Percentiles rank a stretch among this genome's conserved stretches.
These are phyloP conservation scores for Vanrija sp. DNA, from an alignment of 1,284 basidiomycete genomes.

Conservation along the genomic window DNA sequence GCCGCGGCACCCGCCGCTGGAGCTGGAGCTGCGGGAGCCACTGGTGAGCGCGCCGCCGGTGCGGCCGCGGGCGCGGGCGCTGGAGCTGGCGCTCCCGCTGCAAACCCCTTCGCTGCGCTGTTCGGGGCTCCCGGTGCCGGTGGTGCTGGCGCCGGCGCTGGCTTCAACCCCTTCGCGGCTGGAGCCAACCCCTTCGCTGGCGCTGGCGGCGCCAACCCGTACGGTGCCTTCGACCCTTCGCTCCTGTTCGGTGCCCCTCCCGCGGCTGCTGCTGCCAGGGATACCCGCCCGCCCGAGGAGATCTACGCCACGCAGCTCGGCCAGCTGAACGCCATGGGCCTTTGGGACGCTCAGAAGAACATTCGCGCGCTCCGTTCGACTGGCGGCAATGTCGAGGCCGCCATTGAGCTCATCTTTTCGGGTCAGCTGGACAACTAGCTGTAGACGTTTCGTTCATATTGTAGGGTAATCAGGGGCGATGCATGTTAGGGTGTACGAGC, in stretches of 20 bases:
- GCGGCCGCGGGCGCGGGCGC: conserved; percentile 1
- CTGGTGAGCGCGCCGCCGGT: not conserved
- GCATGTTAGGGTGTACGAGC: too few species aligned
- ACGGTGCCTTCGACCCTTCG: conserved; percentile 46
- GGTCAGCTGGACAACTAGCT: conserved; percentile 50
- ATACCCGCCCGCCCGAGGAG: conserved; percentile 75
- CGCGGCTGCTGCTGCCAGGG: conserved; percentile 45
- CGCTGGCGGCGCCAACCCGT: conserved; percentile 22
- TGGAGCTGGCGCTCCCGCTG: not conserved
- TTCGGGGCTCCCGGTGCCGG: conserved; percentile 6
- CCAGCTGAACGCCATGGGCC: conserved; percentile 56
- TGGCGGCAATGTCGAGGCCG: conserved; percentile 80
- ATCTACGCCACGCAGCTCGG: conserved; percentile 76
- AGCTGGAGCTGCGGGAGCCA: conserved; percentile 2
- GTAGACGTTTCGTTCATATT: too few species aligned
- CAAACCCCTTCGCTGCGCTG: conserved; percentile 11
- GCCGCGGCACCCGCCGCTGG: conserved; percentile 1
- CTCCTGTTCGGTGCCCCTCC: conserved; percentile 51
- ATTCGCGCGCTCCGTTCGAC: conserved; percentile 81
- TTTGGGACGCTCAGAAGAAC: conserved; percentile 83
- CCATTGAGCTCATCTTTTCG: conserved; percentile 82
- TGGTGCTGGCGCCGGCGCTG: conserved; percentile 14
- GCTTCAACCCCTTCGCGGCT: conserved; percentile 33
- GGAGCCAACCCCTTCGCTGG: conserved; percentile 5
- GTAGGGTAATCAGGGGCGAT: too few species aligned